phyloP scores from a whole-genome alignment of 306 rosid genomes.

The Ochetophila trinervis region DNA sequence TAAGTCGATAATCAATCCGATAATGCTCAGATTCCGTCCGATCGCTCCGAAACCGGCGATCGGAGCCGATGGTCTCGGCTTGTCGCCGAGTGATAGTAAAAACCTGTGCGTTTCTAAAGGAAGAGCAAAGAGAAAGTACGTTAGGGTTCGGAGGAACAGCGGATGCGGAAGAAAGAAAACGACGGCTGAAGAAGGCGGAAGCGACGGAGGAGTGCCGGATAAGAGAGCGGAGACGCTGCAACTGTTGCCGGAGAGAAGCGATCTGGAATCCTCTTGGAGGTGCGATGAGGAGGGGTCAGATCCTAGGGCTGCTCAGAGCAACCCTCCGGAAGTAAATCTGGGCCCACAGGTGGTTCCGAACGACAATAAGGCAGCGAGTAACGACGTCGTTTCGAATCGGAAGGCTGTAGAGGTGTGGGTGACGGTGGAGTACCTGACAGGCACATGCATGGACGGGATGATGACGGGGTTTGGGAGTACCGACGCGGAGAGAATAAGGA shows the following conservation, averaged over 20 bases:
- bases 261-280: conserved; percentile 3
- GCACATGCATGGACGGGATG: conserved; percentile 38
- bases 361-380: background rate
- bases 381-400: conserved; percentile 10
- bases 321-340: background rate
- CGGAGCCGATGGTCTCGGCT: background rate
- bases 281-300: background rate
- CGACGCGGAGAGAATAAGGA: conserved; percentile 35
- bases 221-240: conserved; percentile 32
- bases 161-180: conserved; percentile 6
- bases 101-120: conserved; percentile 1
- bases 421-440: conserved; percentile 51
- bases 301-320: background rate
- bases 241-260: conserved; percentile 39
- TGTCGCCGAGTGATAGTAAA: background rate
- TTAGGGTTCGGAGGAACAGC: conserved; percentile 43
- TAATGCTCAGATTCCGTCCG: conserved; percentile 60
- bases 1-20: conserved; percentile 22
- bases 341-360: conserved; percentile 1
- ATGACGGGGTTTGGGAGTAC: conserved; percentile 33
- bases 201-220: background rate
- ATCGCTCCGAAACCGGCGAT: conserved; percentile 61
- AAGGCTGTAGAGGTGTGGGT: conserved; percentile 36
- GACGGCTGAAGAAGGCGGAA: background rate
- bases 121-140: conserved; percentile 58